These are phyloP conservation scores for Glebionis coronaria DNA, from an alignment of 129 eudicot genomes.

Conservation along the genomic window DNA sequence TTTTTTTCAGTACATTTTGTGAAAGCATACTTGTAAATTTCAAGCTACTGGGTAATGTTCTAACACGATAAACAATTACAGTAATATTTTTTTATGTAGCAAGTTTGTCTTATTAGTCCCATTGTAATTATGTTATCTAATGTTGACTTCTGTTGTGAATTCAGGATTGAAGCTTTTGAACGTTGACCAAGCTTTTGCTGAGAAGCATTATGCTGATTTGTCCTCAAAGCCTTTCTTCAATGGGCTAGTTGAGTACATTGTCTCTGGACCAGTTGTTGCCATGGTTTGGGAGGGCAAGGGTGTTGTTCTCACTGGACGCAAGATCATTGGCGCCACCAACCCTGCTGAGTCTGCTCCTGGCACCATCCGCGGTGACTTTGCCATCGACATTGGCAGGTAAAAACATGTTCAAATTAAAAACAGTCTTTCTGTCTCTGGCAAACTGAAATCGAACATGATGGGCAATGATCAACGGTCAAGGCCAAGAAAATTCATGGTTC, in stretches of 20 bases:
- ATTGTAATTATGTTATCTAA: neutral
- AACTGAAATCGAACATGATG: neutral
- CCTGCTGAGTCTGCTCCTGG: conserved; percentile 93
- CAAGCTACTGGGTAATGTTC: too few species aligned
- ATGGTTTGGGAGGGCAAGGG: conserved; percentile 98
- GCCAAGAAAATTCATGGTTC: neutral
- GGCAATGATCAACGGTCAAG: neutral
- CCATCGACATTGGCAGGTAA: conserved; percentile 74
- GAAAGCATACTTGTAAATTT: too few species aligned
- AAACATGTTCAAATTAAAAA: neutral
- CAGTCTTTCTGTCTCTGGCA: neutral
- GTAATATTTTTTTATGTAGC: neutral
- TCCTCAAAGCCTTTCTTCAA: conserved; percentile 86
- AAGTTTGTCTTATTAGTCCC: neutral
- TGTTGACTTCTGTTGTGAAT: neutral
- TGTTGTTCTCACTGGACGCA: conserved; percentile 81
- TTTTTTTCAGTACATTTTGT: too few species aligned
- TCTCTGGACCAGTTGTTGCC: conserved; percentile 93
- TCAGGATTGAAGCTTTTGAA: conserved; percentile 73
- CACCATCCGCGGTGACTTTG: conserved; percentile 97
- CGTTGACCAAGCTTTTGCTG: conserved; percentile 79
- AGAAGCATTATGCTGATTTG: conserved; percentile 89
- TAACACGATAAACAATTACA: too few species aligned
- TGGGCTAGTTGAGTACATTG: conserved; percentile 80
- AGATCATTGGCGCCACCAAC: conserved; percentile 94